Evolutionary conservation across 2,329 filamentous ascomycete genomes (phyloP).

Genomic region (Microsporum ferrugineum): DNA sequence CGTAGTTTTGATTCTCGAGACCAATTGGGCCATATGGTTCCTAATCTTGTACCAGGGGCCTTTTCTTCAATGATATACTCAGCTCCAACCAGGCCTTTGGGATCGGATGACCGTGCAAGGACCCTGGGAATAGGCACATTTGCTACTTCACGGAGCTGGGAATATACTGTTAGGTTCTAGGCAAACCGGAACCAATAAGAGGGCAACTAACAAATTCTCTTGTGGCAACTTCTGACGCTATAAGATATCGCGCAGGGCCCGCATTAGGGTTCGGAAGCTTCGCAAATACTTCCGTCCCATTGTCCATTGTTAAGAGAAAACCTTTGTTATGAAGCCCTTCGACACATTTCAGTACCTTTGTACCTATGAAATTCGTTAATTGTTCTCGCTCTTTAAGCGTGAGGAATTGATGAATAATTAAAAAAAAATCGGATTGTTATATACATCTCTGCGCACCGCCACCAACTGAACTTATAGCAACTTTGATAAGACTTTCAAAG

Average conservation of each 20-base stretch:
- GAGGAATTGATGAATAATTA: neutral
- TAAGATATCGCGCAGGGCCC: slow-evolving; percentile 11
- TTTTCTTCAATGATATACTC: slow-evolving; percentile 22
- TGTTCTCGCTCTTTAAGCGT: neutral
- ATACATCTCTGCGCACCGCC: slow-evolving; percentile 21
- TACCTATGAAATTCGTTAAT: slow-evolving; percentile 13
- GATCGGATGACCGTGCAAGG: slow-evolving; percentile 10
- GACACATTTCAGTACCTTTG: slow-evolving; percentile 21
- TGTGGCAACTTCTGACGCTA: slow-evolving; percentile 21
- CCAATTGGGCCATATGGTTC: slow-evolving; percentile 7
- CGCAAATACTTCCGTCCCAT: slow-evolving; percentile 18
- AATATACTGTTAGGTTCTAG: neutral
- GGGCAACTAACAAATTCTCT: slow-evolving; percentile 17
- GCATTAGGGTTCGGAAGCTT: slow-evolving; percentile 24
- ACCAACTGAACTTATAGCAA: slow-evolving; percentile 18
- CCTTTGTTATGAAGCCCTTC: slow-evolving; percentile 28
- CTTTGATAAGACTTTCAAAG: slow-evolving; percentile 18
- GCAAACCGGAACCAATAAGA: neutral
- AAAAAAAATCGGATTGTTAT: slow-evolving; percentile 1
- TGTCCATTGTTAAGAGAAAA: slow-evolving; percentile 25
- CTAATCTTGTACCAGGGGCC: slow-evolving; percentile 11
- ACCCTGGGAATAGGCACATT: slow-evolving; percentile 13
- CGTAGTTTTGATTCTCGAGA: slow-evolving; percentile 15
- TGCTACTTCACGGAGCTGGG: slow-evolving; percentile 11
- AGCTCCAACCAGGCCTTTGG: slow-evolving; percentile 12